Percentiles rank a stretch among this genome's conserved stretches.
These are phyloP conservation scores for Lactarius trivialis DNA, from an alignment of 768 basidiomycete genomes.

Conservation along the genomic window DNA sequence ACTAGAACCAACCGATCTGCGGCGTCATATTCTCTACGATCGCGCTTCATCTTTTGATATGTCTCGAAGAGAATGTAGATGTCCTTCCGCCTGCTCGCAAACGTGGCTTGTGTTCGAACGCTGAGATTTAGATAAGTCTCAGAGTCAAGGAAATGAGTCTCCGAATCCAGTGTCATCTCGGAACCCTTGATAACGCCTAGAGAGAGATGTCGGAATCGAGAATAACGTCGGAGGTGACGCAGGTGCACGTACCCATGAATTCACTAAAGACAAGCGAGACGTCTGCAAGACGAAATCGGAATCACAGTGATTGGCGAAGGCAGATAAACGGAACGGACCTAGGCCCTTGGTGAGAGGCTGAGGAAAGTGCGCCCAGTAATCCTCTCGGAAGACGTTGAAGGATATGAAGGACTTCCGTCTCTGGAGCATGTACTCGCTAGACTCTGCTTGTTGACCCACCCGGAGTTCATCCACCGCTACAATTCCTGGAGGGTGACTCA, in stretches of 20 bases:
- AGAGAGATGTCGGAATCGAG: background rate
- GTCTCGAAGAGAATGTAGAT: conserved; percentile 39
- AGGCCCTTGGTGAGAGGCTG: conserved; percentile 47
- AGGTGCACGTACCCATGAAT: conserved; percentile 42
- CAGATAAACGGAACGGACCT: conserved; percentile 34
- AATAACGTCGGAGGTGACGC: too few relatives aligned
- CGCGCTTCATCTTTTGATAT: conserved; percentile 44
- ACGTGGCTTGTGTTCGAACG: conserved; percentile 46
- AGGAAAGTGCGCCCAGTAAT: conserved; percentile 60
- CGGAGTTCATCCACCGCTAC: background rate
- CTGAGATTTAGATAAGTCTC: conserved; percentile 33
- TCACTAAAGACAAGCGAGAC: conserved; percentile 59
- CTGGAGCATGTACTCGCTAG: conserved; percentile 18
- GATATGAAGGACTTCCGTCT: conserved; percentile 30
- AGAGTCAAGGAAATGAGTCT: conserved; percentile 12
- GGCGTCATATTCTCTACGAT: conserved; percentile 43
- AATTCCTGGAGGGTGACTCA: conserved; percentile 14
- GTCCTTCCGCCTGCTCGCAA: conserved; percentile 51
- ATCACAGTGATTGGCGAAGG: background rate
- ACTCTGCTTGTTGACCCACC: background rate
- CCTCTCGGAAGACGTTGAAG: conserved; percentile 40
- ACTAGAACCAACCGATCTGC: conserved; percentile 48
- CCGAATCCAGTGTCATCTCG: conserved; percentile 37
- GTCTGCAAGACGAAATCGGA: conserved; percentile 36
- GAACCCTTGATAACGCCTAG: conserved; percentile 63